phyloP scores from a whole-genome alignment of 176 grass and related monocot genomes.

The Raddia guianensis region DNA sequence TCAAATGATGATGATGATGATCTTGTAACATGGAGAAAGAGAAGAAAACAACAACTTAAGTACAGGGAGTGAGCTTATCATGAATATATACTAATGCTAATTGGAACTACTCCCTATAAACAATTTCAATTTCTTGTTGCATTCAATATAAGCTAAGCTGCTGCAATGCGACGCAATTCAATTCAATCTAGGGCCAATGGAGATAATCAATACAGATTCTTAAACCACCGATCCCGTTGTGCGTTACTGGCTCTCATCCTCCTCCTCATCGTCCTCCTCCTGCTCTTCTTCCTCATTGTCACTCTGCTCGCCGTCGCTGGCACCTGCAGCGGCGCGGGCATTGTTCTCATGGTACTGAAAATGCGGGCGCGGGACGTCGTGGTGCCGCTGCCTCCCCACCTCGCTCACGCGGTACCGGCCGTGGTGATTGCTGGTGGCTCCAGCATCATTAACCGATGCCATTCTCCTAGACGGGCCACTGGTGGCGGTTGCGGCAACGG shows the following conservation, averaged over 20 bases:
- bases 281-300: constrained; percentile 21
- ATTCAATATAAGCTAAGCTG: constrained; percentile 31
- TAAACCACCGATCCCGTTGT: not conserved
- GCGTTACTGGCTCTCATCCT: constrained; percentile 43
- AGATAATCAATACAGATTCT: not conserved
- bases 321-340: not conserved
- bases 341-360: constrained; percentile 51
- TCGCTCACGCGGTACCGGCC: constrained; percentile 41
- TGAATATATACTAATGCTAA: constrained; percentile 27
- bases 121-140: constrained; percentile 29
- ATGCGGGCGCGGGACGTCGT: constrained; percentile 11
- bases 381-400: constrained; percentile 25
- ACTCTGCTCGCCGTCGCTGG: constrained; percentile 35
- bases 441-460: constrained; percentile 32
- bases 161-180: constrained; percentile 34
- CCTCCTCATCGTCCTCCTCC: not conserved
- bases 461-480: constrained; percentile 42
- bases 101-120: constrained; percentile 19
- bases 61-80: constrained; percentile 33
- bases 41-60: constrained; percentile 37
- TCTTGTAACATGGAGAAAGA: constrained; percentile 33
- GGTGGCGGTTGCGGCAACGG: not conserved
- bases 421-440: constrained; percentile 57
- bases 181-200: not conserved
- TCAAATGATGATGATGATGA: constrained; percentile 29